phyloP scores from a whole-genome alignment of 805 yeast species.

The Candida mattraensis region DNA sequence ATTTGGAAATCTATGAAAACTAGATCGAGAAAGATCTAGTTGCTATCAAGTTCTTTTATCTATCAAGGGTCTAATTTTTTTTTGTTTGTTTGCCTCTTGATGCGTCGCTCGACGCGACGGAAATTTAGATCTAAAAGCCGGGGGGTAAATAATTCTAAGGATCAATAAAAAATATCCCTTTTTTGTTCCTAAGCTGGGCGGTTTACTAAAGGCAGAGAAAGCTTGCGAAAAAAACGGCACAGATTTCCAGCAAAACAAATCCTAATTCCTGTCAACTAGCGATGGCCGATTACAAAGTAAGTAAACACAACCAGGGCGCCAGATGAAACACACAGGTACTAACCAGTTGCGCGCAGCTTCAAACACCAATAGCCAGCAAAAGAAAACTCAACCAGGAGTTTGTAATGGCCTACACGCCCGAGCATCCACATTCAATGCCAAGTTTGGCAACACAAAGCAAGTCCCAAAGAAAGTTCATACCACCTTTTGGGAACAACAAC shows the following conservation, averaged over 20 bases:
- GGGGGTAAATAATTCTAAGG: background rate
- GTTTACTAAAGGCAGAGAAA: conserved; percentile 1
- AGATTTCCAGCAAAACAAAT: no score
- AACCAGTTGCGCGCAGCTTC: no score
- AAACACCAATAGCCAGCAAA: conserved; percentile 21
- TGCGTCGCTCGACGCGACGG: conserved; percentile 14
- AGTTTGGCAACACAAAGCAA: conserved; percentile 15
- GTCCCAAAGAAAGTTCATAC: conserved; percentile 16
- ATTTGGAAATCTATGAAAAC: conserved; percentile 41
- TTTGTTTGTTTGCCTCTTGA: background rate
- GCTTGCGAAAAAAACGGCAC: no score
- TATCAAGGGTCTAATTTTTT: background rate
- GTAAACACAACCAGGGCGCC: conserved; percentile 16
- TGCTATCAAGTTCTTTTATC: conserved; percentile 1
- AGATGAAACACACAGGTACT: conserved; percentile 10
- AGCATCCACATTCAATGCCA: conserved; percentile 22
- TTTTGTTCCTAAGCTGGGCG: no score
- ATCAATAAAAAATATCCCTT: conserved; percentile 4
- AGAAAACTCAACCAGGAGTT: conserved; percentile 20
- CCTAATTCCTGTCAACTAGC: no score
- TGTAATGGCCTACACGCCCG: conserved; percentile 21
- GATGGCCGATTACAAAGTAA: conserved; percentile 20
- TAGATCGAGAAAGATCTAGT: no score
- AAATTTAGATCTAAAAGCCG: no score
- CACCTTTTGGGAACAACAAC: conserved; percentile 12